phyloP scores from a whole-genome alignment of 2,329 filamentous ascomycete genomes.

The Exophiala sp. region DNA sequence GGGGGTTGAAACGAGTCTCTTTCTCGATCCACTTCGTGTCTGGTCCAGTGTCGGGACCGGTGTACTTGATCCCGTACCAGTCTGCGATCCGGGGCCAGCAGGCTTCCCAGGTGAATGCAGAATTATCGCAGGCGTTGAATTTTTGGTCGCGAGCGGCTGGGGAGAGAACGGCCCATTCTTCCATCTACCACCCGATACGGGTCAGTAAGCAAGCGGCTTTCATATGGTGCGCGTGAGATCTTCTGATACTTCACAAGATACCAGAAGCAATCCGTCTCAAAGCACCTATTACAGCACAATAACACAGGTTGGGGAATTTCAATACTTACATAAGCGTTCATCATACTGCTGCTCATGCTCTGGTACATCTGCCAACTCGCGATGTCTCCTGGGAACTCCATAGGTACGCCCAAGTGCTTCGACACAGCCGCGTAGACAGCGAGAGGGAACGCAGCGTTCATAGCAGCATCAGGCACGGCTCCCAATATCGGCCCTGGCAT shows the following conservation, averaged over 20 bases:
- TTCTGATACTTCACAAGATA: too few relatives aligned
- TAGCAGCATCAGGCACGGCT: constrained; percentile 48
- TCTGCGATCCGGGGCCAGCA: constrained; percentile 47
- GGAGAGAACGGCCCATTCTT: constrained; percentile 49
- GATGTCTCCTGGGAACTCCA: constrained; percentile 46
- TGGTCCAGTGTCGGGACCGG: constrained; percentile 28
- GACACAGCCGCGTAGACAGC: constrained; percentile 50
- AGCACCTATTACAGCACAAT: too few relatives aligned
- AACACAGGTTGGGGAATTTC: too few relatives aligned
- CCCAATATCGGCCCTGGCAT: constrained; percentile 48
- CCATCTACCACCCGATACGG: constrained; percentile 28
- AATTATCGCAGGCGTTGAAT: constrained; percentile 50
- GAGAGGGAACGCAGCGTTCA: constrained; percentile 49
- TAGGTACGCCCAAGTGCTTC: constrained; percentile 37
- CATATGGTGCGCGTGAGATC: too few relatives aligned
- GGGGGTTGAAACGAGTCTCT: constrained; percentile 30
- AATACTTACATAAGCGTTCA: constrained; percentile 42
- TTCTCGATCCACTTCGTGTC: constrained; percentile 24
- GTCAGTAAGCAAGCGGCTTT: too few relatives aligned
- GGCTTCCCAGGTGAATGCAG: constrained; percentile 45
- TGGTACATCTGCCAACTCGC: constrained; percentile 42
- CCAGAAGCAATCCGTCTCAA: not conserved
- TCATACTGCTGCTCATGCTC: constrained; percentile 42
- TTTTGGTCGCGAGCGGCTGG: constrained; percentile 41
- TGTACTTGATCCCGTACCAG: constrained; percentile 43